Base-by-base conservation (phyloP, 805 yeast species). In the Kazachstania psychrophila region DNA sequence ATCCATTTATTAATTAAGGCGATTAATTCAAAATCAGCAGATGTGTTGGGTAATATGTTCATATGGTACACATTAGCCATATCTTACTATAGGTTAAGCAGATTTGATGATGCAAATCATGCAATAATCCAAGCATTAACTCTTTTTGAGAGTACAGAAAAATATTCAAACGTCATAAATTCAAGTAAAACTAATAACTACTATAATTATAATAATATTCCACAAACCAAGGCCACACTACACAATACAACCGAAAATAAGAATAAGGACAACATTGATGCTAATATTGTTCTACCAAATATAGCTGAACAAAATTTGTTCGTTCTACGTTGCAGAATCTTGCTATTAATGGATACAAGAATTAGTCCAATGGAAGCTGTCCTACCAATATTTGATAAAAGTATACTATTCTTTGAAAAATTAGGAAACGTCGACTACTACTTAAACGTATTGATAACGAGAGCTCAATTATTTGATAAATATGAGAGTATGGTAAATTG, bases 61-160 rank as follows among this genome's bases (percentile, higher is more conserved):
- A 36, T 53, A 16, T 51, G 58, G 56, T 43, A 43, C 13, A 43
- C 45, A 23, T 38, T 53, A 14, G 49, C 58, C 8, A 18, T 45
- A 13, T 41, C 51, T 14, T 50, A 52, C 26, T 51, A 47, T 34
- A 39, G 40, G 31, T 35, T 53, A 35, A 42, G 42, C 18, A 38
- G 41, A 22, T 51, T 44, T 28, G 53, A 47, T 23, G 51, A 48
- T 32, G 47, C 58, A 19, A 34, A 47, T 35, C 47, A 46, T 29
- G 48, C 52, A 6, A 45, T 49, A 4, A 11, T 15, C 6, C 41
- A 40, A 14, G 38, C 47, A 3, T 15, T 43, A 9, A 16, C 27
- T 17, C 14, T 31, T n/a, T 29, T 29, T 22, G 43, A 33, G 22
- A 28, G 11, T 3, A 14, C 19, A 11, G 9, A 31, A 14, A 26